Evolutionary conservation across 1,139 yeast species (phyloP).

Genomic region (Zygoascus sp.): DNA sequence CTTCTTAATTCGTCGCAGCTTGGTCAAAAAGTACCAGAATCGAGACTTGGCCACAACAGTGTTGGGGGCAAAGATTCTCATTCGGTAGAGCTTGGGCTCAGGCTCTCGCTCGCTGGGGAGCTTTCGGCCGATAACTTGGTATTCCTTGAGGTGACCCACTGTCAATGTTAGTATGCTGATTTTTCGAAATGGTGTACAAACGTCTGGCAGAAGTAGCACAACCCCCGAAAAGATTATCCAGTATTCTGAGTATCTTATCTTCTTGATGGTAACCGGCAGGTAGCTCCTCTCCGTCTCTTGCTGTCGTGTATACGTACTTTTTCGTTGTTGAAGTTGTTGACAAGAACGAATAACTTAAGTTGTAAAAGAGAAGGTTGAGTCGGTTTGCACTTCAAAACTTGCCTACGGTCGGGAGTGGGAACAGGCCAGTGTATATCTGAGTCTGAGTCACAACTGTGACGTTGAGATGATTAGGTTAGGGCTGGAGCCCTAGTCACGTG

Average conservation of each 20-base stretch:
- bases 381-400: constrained; percentile 9
- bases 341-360: constrained; percentile 11
- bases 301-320: constrained; percentile 7
- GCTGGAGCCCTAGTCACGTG: constrained; percentile 1
- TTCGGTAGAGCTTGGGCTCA: constrained; percentile 99
- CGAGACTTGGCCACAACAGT: constrained; percentile 99
- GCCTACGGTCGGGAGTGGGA: neutral
- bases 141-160: constrained; percentile 85
- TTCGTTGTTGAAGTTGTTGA: constrained; percentile 11
- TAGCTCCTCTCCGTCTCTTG: neutral
- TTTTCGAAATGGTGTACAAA: neutral
- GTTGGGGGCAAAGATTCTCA: constrained; percentile 99
- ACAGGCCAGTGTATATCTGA: constrained; percentile 4
- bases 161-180: neutral
- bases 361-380: constrained; percentile 12
- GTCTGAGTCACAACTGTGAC: constrained; percentile 6
- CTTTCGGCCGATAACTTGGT: constrained; percentile 99
- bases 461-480: neutral
- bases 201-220: too few species aligned
- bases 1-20: constrained; percentile 99
- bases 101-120: constrained; percentile 98
- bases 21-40: constrained; percentile 99
- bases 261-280: neutral
- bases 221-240: too few species aligned
- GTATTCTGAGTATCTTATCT: neutral